Percentiles rank a stretch among this genome's conserved stretches.
Conservation (phyloP, 768 basidiomycete species). For the Auriscalpium microsporum region DNA sequence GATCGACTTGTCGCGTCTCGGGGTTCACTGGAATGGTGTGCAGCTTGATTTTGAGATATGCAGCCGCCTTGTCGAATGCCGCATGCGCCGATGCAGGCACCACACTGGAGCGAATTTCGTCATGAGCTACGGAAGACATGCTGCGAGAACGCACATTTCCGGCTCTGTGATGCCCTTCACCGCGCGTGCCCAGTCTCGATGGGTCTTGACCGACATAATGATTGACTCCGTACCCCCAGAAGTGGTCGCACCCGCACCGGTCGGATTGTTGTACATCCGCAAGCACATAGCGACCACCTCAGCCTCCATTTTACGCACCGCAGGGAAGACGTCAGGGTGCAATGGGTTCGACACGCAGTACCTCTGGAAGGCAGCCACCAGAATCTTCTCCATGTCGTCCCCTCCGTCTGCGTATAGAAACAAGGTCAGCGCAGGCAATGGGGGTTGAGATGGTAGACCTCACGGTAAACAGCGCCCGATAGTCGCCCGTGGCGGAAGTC, state of each 20-base stretch:
- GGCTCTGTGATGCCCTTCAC: slow-evolving; percentile 86
- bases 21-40: slow-evolving; percentile 79
- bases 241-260: slow-evolving; percentile 87
- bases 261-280: slow-evolving; percentile 74
- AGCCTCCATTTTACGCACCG: slow-evolving; percentile 93
- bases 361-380: slow-evolving; percentile 71
- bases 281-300: slow-evolving; percentile 88
- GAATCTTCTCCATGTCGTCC: slow-evolving; percentile 67
- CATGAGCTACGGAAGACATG: neutral
- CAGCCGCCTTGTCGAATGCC: slow-evolving; percentile 89
- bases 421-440: neutral
- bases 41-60: slow-evolving; percentile 85
- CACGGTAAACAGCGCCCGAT: slow-evolving; percentile 83
- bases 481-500: slow-evolving; percentile 68
- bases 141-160: slow-evolving; percentile 62
- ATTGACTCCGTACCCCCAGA: slow-evolving; percentile 96
- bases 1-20: slow-evolving; percentile 66
- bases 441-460: neutral
- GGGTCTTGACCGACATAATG: slow-evolving; percentile 89
- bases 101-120: slow-evolving; percentile 41
- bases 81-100: slow-evolving; percentile 82
- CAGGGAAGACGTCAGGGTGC: slow-evolving; percentile 90
- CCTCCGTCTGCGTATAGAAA: slow-evolving; percentile 55
- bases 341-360: slow-evolving; percentile 86
- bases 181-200: slow-evolving; percentile 83